Base-by-base conservation (phyloP, 2,329 filamentous ascomycete species). In the Pseudocercospora cruenta region DNA sequence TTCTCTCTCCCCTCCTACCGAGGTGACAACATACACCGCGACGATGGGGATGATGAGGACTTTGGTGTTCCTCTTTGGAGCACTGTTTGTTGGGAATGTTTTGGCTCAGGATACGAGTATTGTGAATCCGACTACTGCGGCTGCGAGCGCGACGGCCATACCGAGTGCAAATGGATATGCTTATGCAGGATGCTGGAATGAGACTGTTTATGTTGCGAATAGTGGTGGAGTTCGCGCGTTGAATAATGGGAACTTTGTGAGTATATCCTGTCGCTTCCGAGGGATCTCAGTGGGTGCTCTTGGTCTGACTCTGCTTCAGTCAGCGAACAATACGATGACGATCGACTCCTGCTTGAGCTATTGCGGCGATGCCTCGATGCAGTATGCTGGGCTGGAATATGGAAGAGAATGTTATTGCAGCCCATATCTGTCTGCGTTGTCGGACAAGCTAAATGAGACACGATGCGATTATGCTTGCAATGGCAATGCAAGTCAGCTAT, bases 371-470 rank as follows among this genome's bases (percentile, higher is more conserved):
- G 47, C 39, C 6, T 73, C 72, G 39, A 78, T 75, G 12, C 77
- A 78, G 62, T 86, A 83, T 72, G 86, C 85, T 2, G 86, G 86
- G 2, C 72, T 88, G 47, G 85, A 88, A 77, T 87, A 83, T 75
- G 71, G 69, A 36, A 86, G 85, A 62, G 86, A 88, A 78, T 89
- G 87, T 80, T 89, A 85, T 82, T 89, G 87, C 75, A 81, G 84
- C 22, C 78, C 82, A 19, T 78, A 78, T 55, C 71, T 89, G n/a
- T 82, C 81, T 8, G 75, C 77, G 8, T 79, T 86, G 24, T 81
- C 84, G 16, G 74, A 72, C 9, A 80, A 81, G 67, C 74, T 87
- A 9, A 71, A 80, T 31, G 85, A 87, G 22, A 70, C 69, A 2
- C 36, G 53, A 1, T 89, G 87, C 76, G 76, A 83, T 64, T 80